phyloP scores from a whole-genome alignment of 1,139 yeast genomes.

The Scheffersomyces quercinus region DNA sequence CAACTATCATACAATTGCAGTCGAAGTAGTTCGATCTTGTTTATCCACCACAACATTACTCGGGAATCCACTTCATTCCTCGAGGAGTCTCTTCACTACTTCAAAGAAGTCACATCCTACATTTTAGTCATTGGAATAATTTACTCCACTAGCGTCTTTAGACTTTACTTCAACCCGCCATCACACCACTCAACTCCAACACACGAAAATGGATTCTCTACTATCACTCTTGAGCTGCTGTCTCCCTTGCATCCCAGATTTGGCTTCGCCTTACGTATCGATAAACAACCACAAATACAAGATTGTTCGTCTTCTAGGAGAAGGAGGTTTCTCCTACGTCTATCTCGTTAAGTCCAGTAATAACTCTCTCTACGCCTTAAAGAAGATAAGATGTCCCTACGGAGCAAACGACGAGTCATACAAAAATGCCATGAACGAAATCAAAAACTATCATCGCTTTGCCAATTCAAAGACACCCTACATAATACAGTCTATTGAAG shows the following conservation, averaged over 20 bases:
- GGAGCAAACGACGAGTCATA: slow-evolving; percentile 68
- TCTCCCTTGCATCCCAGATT: slow-evolving; percentile 44
- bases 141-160: too few species aligned
- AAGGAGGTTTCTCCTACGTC: slow-evolving; percentile 90
- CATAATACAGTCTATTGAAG: slow-evolving; percentile 70
- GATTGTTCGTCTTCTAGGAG: slow-evolving; percentile 76
- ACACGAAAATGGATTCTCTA: slow-evolving; percentile 23
- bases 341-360: slow-evolving; percentile 65
- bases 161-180: too few species aligned
- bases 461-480: slow-evolving; percentile 54
- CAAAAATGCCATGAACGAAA: slow-evolving; percentile 70
- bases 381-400: slow-evolving; percentile 84
- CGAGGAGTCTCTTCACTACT: too few species aligned
- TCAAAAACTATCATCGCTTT: slow-evolving; percentile 73
- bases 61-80: neutral
- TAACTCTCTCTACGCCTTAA: slow-evolving; percentile 66
- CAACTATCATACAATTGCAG: too few species aligned
- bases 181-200: too few species aligned
- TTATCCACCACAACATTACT: neutral
- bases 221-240: slow-evolving; percentile 29
- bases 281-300: slow-evolving; percentile 52
- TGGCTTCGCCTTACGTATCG: slow-evolving; percentile 47
- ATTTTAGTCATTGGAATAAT: too few species aligned
- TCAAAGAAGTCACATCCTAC: too few species aligned
- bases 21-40: neutral